Percentiles rank a stretch among this genome's conserved stretches.
Conservation (phyloP, 2,329 filamentous ascomycete genomes). For the Xylaria polymorpha region DNA sequence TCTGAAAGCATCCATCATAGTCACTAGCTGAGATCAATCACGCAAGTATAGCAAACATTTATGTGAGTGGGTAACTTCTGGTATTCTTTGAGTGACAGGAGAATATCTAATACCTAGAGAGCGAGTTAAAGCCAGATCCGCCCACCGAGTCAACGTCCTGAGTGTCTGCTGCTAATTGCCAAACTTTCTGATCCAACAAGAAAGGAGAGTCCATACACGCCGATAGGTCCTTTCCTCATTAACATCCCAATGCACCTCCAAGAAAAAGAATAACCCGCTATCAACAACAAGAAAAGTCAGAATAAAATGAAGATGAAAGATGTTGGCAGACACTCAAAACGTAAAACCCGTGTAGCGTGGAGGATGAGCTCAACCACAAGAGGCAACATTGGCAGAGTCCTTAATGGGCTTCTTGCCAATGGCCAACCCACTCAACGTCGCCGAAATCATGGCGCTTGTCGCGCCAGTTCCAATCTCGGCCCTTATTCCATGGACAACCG, state of each 20-base stretch:
- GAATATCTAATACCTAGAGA: slow-evolving; percentile 73
- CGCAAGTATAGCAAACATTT: neutral
- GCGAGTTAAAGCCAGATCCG: slow-evolving; percentile 64
- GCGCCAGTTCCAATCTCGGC: slow-evolving; percentile 71
- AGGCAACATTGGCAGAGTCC: slow-evolving; percentile 57
- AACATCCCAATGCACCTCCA: slow-evolving; percentile 44
- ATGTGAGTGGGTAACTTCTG: slow-evolving; percentile 43
- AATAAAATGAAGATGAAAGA: slow-evolving; percentile 43
- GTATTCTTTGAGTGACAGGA: slow-evolving; percentile 60
- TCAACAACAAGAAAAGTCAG: slow-evolving; percentile 49
- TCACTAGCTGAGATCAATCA: neutral
- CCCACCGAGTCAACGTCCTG: slow-evolving; percentile 44
- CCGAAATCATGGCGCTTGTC: slow-evolving; percentile 75
- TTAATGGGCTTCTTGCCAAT: slow-evolving; percentile 74
- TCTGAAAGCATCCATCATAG: neutral
- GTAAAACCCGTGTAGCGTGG: slow-evolving; percentile 43
- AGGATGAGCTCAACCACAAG: slow-evolving; percentile 68
- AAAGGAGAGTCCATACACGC: slow-evolving; percentile 47
- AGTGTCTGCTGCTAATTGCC: slow-evolving; percentile 49
- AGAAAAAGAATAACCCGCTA: slow-evolving; percentile 44
- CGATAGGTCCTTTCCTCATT: slow-evolving; percentile 38
- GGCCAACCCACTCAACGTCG: slow-evolving; percentile 94
- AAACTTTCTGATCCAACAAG: slow-evolving; percentile 49
- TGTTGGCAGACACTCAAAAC: slow-evolving; percentile 47
- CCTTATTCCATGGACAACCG: slow-evolving; percentile 67